Evolutionary conservation across 257 asterid species (phyloP).

Genomic region (Avicennia marina): DNA sequence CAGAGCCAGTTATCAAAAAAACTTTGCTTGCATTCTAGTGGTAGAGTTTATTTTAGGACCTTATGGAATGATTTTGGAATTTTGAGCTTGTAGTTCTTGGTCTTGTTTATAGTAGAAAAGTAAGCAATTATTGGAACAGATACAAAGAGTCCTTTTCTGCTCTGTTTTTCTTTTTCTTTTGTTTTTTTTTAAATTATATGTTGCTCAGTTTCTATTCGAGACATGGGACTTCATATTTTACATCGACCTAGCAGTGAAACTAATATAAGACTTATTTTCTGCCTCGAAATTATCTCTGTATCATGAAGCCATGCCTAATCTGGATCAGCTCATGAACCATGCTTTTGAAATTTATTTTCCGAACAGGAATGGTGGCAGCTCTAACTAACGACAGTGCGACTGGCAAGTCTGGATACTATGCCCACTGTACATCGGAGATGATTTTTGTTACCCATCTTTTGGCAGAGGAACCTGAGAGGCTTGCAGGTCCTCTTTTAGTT

Average conservation of each 20-base stretch:
- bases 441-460: slow-evolving; percentile 92
- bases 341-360: background rate
- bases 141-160: background rate
- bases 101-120: background rate
- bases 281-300: too few species aligned
- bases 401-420: slow-evolving; percentile 94
- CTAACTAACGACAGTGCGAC: slow-evolving; percentile 99
- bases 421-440: slow-evolving; percentile 97
- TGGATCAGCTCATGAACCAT: background rate
- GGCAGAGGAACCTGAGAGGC: slow-evolving; percentile 94
- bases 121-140: background rate
- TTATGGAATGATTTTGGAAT: background rate
- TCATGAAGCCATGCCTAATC: background rate
- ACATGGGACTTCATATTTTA: background rate
- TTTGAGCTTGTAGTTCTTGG: background rate
- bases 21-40: background rate
- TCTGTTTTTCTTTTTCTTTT: too few species aligned
- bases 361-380: slow-evolving; percentile 90
- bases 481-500: slow-evolving; percentile 90
- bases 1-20: background rate
- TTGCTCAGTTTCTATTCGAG: background rate
- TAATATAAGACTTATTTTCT: background rate
- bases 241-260: background rate
- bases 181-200: background rate
- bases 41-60: background rate